Conservation (phyloP, 176 grass and related monocot species). For the Aegilops umbellulata region DNA sequence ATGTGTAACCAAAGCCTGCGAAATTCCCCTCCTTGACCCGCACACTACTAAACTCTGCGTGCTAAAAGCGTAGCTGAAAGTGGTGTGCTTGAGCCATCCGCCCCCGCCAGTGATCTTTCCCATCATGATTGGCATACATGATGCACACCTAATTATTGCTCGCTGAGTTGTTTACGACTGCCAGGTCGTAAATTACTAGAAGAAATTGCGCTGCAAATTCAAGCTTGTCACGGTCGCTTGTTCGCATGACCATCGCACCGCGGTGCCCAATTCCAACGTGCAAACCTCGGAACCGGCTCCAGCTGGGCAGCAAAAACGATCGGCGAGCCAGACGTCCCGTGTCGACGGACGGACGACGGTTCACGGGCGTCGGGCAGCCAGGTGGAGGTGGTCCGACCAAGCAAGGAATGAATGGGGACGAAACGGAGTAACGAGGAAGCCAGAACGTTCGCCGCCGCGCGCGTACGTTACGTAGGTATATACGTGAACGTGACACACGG, state of each 20-base stretch:
- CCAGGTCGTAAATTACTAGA: neutral
- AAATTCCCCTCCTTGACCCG: neutral
- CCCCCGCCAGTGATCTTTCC: neutral
- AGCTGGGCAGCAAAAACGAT: neutral
- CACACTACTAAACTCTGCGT: neutral
- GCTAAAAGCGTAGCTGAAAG: constrained; percentile 6
- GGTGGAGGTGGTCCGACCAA: neutral
- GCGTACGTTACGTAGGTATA: neutral
- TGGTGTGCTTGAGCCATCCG: neutral
- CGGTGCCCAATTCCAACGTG: constrained; percentile 5
- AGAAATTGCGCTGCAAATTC: neutral
- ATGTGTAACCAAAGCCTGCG: too few relatives aligned
- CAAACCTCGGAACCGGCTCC: neutral
- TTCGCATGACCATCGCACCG: neutral
- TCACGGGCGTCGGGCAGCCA: neutral
- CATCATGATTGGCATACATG: neutral
- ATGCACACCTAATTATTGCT: neutral
- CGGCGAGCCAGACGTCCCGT: neutral
- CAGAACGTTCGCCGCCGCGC: neutral
- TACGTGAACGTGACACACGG: neutral
- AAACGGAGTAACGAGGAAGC: neutral
- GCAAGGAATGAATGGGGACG: neutral
- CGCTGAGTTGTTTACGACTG: neutral
- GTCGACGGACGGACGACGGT: neutral
- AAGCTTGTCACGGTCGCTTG: neutral